Evolutionary conservation across 768 basidiomycete genomes (phyloP), one percentile per base, ranked within the genome.

Genomic region (Leccinum sublutescens): DNA sequence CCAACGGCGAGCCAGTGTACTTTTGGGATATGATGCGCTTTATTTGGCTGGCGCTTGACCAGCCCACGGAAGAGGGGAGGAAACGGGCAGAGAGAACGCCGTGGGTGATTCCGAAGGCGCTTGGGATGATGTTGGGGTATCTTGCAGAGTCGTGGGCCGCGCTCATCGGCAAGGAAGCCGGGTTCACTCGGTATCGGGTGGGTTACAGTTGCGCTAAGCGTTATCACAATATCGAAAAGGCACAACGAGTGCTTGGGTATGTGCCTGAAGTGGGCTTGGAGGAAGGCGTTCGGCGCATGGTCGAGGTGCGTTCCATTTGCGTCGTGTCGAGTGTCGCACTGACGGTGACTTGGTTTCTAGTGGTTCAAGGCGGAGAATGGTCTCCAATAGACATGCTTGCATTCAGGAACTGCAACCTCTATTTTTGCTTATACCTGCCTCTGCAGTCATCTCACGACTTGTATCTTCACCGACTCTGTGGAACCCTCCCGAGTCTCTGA

Each of bases 151-250:
- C 82, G 76, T 86, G 82, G 75, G 81, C 84, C 11, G 87, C 85
- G 81, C 57, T 94, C 40, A 76, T 80, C 3, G 91, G 94, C 9
- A 89, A 85, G 71, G 86, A 92, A 68, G 86, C 93, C 11, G 85
- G 87, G 17, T 92, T 99, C 67, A 98, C 95, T 19, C 80, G 81
- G 58, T 95, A 86, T 75, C 86, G 91, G 63, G 91, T 98, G 25
- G 82, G 84, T 19, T 94, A 86, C 71, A 87, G 84, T 54, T 91
- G 88, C 69, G 86, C 86, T 47, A 82, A 82, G 56, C 81, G 95
- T 62, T 98, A 88, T 79, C 90, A 95, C 75, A 96, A 97, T 69
- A 93, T 95, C 50, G 97, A 98, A 76, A 95, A 90, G 77, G 90
- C 96, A 10, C 79, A 95, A 65, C 77, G 94, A 59, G 82, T 98